These are phyloP conservation scores for Panus rudis DNA, from an alignment of 768 basidiomycete genomes.

Conservation along the genomic window DNA sequence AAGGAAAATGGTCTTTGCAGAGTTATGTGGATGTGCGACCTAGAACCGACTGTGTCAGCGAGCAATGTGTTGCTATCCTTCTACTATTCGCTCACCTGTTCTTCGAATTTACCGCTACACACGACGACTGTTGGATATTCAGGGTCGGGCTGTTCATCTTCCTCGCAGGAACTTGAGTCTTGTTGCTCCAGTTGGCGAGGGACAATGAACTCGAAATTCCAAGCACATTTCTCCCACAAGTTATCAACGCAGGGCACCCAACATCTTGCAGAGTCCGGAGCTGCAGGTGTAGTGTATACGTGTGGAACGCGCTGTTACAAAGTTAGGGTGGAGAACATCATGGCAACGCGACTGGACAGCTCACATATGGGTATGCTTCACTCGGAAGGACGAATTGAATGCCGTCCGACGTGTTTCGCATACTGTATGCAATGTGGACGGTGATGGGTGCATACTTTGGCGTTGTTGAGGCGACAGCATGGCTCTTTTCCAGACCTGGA, in stretches of 20 bases:
- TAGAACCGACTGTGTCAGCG: conserved; percentile 23
- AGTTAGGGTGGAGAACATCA: neutral
- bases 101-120: conserved; percentile 90
- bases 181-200: conserved; percentile 74
- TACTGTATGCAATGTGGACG: conserved; percentile 72
- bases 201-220: conserved; percentile 97
- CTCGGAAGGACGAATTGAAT: conserved; percentile 78
- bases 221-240: conserved; percentile 93
- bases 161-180: conserved; percentile 38
- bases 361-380: conserved; percentile 79
- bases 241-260: conserved; percentile 99
- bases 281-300: conserved; percentile 82
- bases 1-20: conserved; percentile 90
- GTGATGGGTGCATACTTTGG: conserved; percentile 65
- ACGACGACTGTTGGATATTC: conserved; percentile 78
- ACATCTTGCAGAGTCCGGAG: conserved; percentile 87
- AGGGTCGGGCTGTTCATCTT: conserved; percentile 39
- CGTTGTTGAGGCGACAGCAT: conserved; percentile 5
- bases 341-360: conserved; percentile 22
- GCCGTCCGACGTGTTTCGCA: conserved; percentile 78
- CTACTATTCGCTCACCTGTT: conserved; percentile 58
- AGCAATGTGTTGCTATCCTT: conserved; percentile 8
- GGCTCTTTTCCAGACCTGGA: conserved; percentile 43
- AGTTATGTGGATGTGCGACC: conserved; percentile 91
- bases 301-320: conserved; percentile 79